Evolutionary conservation across 805 yeast species (phyloP).

Genomic region (Candida rishiriensis): DNA sequence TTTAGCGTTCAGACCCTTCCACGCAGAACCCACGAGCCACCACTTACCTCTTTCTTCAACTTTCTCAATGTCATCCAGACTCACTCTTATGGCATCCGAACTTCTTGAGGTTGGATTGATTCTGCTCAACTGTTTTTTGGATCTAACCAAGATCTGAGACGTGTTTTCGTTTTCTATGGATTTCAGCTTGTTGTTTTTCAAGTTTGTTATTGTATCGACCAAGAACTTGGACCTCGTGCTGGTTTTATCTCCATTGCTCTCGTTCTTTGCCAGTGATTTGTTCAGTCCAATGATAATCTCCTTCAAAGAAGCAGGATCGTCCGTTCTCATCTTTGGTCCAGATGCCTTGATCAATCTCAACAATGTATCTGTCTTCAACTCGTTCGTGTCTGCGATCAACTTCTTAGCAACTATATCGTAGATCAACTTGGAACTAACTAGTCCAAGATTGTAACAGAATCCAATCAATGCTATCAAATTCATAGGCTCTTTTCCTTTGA

Average conservation of each 20-base stretch:
- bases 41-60: constrained; percentile 86
- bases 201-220: constrained; percentile 76
- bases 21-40: constrained; percentile 99
- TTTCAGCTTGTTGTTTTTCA: constrained; percentile 81
- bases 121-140: constrained; percentile 60
- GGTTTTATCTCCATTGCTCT: constrained; percentile 28
- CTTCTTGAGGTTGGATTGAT: constrained; percentile 38
- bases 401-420: constrained; percentile 65
- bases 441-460: constrained; percentile 70
- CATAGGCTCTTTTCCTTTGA: constrained; percentile 30
- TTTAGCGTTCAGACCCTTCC: constrained; percentile 62
- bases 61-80: constrained; percentile 73
- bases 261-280: constrained; percentile 36
- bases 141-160: constrained; percentile 47
- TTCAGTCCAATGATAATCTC: constrained; percentile 66
- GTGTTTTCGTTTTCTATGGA: constrained; percentile 46
- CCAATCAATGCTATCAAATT: constrained; percentile 74
- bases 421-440: constrained; percentile 66
- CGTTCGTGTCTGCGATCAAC: constrained; percentile 43
- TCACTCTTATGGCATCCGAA: constrained; percentile 78
- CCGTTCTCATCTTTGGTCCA: constrained; percentile 83
- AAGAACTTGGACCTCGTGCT: constrained; percentile 74
- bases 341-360: constrained; percentile 67
- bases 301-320: constrained; percentile 82
- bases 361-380: constrained; percentile 71